Evolutionary conservation across 2,329 filamentous ascomycete species (phyloP), one percentile per base, ranked within the genome.

Genomic region (Arthrinium phaeospermum): DNA sequence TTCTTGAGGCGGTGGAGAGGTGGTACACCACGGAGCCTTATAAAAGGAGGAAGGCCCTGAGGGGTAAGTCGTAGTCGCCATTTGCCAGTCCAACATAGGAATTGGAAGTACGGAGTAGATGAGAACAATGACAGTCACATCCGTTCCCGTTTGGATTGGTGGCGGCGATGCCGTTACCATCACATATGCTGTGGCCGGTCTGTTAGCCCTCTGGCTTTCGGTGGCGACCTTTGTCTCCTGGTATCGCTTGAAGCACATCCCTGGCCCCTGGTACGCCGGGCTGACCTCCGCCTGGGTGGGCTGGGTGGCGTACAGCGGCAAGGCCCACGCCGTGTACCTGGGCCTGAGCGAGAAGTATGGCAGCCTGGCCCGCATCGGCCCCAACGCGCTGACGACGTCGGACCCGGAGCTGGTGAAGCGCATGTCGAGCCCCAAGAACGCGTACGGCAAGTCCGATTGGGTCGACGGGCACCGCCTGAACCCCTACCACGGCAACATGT

Each of bases 351-450:
- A 73, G 45, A 72, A 74, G 61, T 73, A 78, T 41, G 73, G 75
- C 24, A 69, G 68, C n/a, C 72, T 73, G 13, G 68, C 70, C n/a
- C 73, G 77, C n/a, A 68, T 79, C 47, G 78, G 76, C 1, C 78
- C 78, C 24, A 77, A 76, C 45, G 72, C 76, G 5, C 69, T 79
- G 19, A 14, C 76, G 22, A 76, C 76, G 3, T 72, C 74, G 46
- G 77, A 79, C 16, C 74, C 76, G 0, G 73, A 77, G 0, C 51
- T 77, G 13, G 69, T 78, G 14, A 75, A 72, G 24, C 70, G 41
- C 22, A 73, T 78, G 70, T 75, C 74, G 19, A 47, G 70, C 34
- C 64, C 73, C 22, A 75, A 76, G 49, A 74, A 72, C 51, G 68
- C 71, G n/a, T 78, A 75, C 37, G 57, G 71, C 49, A 74, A 73